These are phyloP conservation scores for Neonectria punicea DNA, from an alignment of 2,329 filamentous ascomycete species.

Conservation along the genomic window DNA sequence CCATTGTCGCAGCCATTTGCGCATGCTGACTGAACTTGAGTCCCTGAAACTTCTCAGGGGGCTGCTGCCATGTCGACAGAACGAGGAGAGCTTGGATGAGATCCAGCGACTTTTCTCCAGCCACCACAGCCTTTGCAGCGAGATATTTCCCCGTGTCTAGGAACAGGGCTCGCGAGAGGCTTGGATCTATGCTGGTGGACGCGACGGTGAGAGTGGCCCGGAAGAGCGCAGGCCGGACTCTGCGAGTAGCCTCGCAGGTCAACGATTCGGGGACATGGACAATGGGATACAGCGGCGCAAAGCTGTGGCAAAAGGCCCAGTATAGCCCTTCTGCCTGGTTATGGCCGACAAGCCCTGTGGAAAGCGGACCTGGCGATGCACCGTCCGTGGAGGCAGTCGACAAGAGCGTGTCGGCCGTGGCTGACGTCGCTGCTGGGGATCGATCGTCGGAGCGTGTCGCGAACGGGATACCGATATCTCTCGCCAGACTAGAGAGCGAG, in stretches of 20 bases:
- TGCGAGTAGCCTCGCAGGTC: constrained; percentile 2
- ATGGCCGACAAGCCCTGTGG: constrained; percentile 12
- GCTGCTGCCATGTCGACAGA: constrained; percentile 29
- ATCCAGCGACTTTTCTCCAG: constrained; percentile 29
- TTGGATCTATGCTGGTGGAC: constrained; percentile 15
- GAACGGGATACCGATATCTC: not conserved
- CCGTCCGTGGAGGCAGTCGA: not conserved
- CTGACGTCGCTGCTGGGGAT: not conserved
- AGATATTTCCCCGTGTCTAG: constrained; percentile 26
- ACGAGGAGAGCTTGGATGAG: constrained; percentile 29
- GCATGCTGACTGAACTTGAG: constrained; percentile 32
- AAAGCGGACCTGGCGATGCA: constrained; percentile 9
- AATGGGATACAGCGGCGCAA: constrained; percentile 18
- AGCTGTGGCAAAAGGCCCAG: constrained; percentile 16
- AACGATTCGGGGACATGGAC: constrained; percentile 10
- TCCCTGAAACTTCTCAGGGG: constrained; percentile 22
- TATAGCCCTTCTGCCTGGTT: constrained; percentile 11
- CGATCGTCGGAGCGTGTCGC: constrained; percentile 3
- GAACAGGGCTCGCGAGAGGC: constrained; percentile 21
- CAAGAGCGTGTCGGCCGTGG: not conserved
- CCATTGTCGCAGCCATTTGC: constrained; percentile 32
- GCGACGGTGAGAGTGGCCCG: constrained; percentile 20
- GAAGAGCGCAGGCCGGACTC: constrained; percentile 20
- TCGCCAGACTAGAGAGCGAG: not conserved
- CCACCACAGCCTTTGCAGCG: constrained; percentile 24